Percentiles rank a stretch among this genome's conserved stretches.
These are phyloP conservation scores for Meyerozyma elateridarum DNA, from an alignment of 1,139 yeast genomes.

Conservation along the genomic window DNA sequence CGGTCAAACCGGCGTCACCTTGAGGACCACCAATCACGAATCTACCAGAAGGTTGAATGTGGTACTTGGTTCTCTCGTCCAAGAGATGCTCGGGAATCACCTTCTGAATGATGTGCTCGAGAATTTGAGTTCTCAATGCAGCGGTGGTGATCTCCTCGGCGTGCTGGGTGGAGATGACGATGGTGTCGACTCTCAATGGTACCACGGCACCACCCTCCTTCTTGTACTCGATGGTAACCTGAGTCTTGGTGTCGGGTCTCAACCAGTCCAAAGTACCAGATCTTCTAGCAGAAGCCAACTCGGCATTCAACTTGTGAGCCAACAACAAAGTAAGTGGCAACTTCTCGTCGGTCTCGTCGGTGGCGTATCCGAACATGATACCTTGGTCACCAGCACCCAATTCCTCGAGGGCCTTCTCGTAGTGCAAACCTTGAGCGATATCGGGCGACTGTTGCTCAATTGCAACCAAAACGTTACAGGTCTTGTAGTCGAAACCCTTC, in stretches of 20 bases:
- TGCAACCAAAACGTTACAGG: conserved; percentile 98
- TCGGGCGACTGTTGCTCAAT: conserved; percentile 99
- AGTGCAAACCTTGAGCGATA: conserved; percentile 98
- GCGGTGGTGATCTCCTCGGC: conserved; percentile 93
- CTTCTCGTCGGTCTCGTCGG: conserved; percentile 97
- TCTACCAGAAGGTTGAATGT: conserved; percentile 99
- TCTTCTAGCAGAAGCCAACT: conserved; percentile 96
- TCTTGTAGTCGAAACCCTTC: conserved; percentile 98
- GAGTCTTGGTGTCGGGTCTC: conserved; percentile 99
- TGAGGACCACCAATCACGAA: conserved; percentile 99
- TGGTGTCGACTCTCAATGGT: conserved; percentile 95
- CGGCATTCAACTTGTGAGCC: conserved; percentile 95
- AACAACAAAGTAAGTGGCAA: conserved; percentile 92
- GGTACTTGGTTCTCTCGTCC: conserved; percentile 94
- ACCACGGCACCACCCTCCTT: conserved; percentile 92
- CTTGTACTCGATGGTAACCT: conserved; percentile 95
- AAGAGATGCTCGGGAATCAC: conserved; percentile 87
- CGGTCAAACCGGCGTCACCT: conserved; percentile 99
- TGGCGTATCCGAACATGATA: conserved; percentile 99
- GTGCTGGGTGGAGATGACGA: conserved; percentile 97
- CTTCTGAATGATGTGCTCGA: conserved; percentile 78
- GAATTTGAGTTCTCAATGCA: conserved; percentile 76
- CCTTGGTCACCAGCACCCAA: conserved; percentile 99
- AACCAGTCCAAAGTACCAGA: conserved; percentile 91
- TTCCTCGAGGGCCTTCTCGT: conserved; percentile 93